These are phyloP conservation scores for Dictyophora rubrovolvata DNA, from an alignment of 768 basidiomycete species.

Conservation along the genomic window DNA sequence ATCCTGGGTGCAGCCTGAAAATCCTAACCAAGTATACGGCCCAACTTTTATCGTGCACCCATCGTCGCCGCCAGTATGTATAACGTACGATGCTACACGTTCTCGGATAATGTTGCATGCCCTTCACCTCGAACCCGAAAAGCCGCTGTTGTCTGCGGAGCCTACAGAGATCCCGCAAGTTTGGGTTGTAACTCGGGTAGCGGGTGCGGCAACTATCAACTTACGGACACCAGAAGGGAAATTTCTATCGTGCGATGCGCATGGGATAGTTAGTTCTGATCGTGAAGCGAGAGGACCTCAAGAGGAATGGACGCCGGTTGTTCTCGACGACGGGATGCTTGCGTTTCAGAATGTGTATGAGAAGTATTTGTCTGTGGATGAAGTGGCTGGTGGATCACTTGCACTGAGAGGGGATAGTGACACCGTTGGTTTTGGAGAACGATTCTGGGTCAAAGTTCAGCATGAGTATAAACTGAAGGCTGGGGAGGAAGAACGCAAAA, in stretches of 20 bases:
- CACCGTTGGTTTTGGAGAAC: conserved; percentile 73
- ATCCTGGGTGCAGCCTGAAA: conserved; percentile 71
- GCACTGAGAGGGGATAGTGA: conserved; percentile 78
- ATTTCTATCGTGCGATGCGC: conserved; percentile 80
- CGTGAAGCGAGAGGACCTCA: conserved; percentile 86
- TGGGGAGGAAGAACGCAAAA: conserved; percentile 57
- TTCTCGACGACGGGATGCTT: conserved; percentile 76
- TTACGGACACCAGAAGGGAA: conserved; percentile 83
- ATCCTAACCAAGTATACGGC: conserved; percentile 65
- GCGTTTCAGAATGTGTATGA: conserved; percentile 85
- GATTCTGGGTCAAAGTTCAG: conserved; percentile 87
- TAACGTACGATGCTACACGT: conserved; percentile 72
- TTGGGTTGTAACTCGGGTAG: conserved; percentile 82
- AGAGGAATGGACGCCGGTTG: conserved; percentile 86
- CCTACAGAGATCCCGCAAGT: conserved; percentile 83
- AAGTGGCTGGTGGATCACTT: conserved; percentile 73
- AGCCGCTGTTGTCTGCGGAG: conserved; percentile 44
- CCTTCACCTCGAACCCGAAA: conserved; percentile 38
- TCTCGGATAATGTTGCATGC: conserved; percentile 54
- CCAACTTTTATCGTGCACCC: conserved; percentile 83
- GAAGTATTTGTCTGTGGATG: conserved; percentile 77
- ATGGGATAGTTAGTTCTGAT: conserved; percentile 75
- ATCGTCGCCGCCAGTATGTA: conserved; percentile 67
- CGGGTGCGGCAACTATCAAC: conserved; percentile 77
- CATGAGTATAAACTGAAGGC: conserved; percentile 82